These are phyloP conservation scores for Fusarium burgessii DNA, from an alignment of 2,329 filamentous ascomycete genomes.

Conservation along the genomic window DNA sequence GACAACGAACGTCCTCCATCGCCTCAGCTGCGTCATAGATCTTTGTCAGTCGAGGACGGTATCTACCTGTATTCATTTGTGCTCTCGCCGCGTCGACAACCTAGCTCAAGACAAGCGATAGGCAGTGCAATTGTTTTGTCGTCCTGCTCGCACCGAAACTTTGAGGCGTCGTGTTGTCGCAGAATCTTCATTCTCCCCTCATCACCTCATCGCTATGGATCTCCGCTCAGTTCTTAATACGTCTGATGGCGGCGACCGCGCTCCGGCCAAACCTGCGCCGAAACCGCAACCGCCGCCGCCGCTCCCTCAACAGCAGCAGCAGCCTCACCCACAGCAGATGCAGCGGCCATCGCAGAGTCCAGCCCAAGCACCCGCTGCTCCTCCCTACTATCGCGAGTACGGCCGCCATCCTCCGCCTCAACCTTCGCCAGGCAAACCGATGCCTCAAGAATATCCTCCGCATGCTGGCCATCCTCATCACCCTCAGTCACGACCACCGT, in stretches of 20 bases:
- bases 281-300: slow-evolving; percentile 50
- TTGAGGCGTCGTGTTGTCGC: slow-evolving; percentile 33
- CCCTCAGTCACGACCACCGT: slow-evolving; percentile 51
- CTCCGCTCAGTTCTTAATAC: slow-evolving; percentile 67
- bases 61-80: background rate
- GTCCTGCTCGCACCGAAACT: slow-evolving; percentile 35
- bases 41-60: slow-evolving; percentile 12
- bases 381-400: slow-evolving; percentile 65
- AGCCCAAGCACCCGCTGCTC: slow-evolving; percentile 40
- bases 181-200: slow-evolving; percentile 17
- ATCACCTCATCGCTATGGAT: slow-evolving; percentile 58
- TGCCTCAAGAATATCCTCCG: slow-evolving; percentile 59
- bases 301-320: slow-evolving; percentile 49
- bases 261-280: slow-evolving; percentile 50
- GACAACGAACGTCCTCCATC: slow-evolving; percentile 42
- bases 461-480: slow-evolving; percentile 46
- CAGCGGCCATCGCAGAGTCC: slow-evolving; percentile 57
- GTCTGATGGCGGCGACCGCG: slow-evolving; percentile 59
- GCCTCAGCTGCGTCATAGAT: slow-evolving; percentile 6
- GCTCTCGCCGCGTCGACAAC: slow-evolving; percentile 40
- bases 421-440: slow-evolving; percentile 61
- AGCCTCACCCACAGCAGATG: slow-evolving; percentile 56
- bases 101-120: slow-evolving; percentile 35
- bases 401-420: slow-evolving; percentile 59
- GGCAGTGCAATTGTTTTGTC: slow-evolving; percentile 38